Evolutionary conservation across 1,139 yeast species (phyloP).

Genomic region (Suhomyces ambrosiae): DNA sequence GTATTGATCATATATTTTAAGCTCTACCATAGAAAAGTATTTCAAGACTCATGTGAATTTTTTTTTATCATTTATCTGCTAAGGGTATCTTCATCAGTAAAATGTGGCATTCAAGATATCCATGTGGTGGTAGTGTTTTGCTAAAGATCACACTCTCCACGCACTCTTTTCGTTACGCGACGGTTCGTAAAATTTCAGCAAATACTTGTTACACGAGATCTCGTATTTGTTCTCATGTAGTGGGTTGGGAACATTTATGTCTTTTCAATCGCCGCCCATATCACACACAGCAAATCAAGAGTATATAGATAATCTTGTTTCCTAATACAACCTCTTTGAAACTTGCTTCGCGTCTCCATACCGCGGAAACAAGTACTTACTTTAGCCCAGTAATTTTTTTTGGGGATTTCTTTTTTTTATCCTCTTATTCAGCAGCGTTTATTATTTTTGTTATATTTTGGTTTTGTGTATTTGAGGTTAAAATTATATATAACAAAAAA

Average conservation of each 20-base stretch:
- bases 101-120: no score
- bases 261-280: no score
- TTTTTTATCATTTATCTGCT: no score
- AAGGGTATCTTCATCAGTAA: no score
- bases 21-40: no score
- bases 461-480: constrained; percentile 5
- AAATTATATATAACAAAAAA: constrained; percentile 6
- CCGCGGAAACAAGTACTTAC: background rate
- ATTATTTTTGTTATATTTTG: constrained; percentile 4
- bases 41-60: no score
- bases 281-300: no score
- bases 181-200: background rate
- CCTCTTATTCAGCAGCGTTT: constrained; percentile 1
- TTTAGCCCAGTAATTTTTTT: constrained; percentile 1
- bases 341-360: background rate
- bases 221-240: background rate
- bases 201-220: background rate
- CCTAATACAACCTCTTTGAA: no score
- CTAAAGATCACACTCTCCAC: background rate
- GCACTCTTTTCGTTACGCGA: background rate
- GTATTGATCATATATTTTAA: no score
- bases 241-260: background rate
- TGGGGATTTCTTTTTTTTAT: constrained; percentile 2
- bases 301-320: no score
- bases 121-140: no score